Percentiles rank a stretch among this genome's conserved stretches.
phyloP scores from a whole-genome alignment of 805 yeast species.

The Lachancea thermotolerans region DNA sequence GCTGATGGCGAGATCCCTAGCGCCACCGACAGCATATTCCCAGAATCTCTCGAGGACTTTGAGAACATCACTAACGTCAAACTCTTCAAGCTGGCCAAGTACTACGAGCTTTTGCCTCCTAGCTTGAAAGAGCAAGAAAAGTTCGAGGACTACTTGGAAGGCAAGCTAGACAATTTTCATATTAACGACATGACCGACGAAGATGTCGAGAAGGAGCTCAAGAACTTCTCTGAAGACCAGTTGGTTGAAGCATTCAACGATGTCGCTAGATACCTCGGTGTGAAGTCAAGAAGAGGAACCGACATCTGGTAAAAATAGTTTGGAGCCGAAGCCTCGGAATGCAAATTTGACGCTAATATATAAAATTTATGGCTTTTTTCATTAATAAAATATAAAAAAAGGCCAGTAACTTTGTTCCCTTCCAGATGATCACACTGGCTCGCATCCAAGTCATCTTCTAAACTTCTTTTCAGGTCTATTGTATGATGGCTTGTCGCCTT shows the following conservation, averaged over 20 bases:
- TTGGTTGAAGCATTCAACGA: conserved; percentile 51
- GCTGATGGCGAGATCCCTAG: conserved; percentile 70
- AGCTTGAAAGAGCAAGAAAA: conserved; percentile 46
- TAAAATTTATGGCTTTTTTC: no score
- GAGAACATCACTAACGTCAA: conserved; percentile 38
- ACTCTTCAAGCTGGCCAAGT: conserved; percentile 52
- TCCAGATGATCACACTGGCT: no score
- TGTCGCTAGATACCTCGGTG: conserved; percentile 63
- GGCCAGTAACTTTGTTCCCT: no score
- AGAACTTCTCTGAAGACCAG: conserved; percentile 38
- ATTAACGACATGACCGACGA: conserved; percentile 30
- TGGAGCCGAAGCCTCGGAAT: neutral
- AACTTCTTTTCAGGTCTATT: neutral
- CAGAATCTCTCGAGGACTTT: conserved; percentile 51
- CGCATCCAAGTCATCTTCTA: neutral
- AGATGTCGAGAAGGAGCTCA: conserved; percentile 26
- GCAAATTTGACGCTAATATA: no score
- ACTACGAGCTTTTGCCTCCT: conserved; percentile 73
- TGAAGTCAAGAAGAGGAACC: conserved; percentile 45
- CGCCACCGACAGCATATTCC: conserved; percentile 39
- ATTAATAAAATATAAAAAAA: no score
- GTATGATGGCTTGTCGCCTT: neutral
- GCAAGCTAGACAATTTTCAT: conserved; percentile 39
- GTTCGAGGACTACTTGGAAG: conserved; percentile 45
- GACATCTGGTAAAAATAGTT: conserved; percentile 41